These are phyloP conservation scores for Phytophthora constricta DNA, from an alignment of 352 stramenopile species.

Conservation along the genomic window DNA sequence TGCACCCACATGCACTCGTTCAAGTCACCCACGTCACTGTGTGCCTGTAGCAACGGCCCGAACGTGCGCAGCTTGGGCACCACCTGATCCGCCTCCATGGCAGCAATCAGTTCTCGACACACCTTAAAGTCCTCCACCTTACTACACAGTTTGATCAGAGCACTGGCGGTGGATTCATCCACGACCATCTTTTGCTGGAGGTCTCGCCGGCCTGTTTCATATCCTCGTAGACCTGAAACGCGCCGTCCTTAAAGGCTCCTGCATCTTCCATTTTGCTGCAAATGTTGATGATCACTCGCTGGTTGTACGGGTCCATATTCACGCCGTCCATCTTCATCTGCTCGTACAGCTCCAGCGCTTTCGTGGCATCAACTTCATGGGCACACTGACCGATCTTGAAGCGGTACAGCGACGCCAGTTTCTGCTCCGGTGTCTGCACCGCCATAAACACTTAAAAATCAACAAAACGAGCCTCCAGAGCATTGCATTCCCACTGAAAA, in stretches of 20 bases:
- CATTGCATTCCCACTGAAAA: neutral
- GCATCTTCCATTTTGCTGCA: conserved; percentile 57
- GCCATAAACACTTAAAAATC: neutral
- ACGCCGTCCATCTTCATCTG: conserved; percentile 54
- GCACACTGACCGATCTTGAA: conserved; percentile 53
- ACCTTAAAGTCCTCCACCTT: conserved; percentile 63
- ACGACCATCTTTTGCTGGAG: conserved; percentile 32
- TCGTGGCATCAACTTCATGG: conserved; percentile 42
- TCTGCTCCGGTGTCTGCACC: conserved; percentile 51
- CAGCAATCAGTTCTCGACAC: conserved; percentile 54
- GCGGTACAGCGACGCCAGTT: conserved; percentile 46
- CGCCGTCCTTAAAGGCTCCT: conserved; percentile 42
- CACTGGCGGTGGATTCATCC: conserved; percentile 76
- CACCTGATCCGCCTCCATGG: conserved; percentile 56
- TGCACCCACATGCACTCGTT: conserved; percentile 65
- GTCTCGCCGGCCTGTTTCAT: conserved; percentile 55
- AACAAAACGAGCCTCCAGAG: neutral
- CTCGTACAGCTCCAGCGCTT: conserved; percentile 54
- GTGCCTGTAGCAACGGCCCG: conserved; percentile 65
- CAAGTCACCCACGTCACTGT: conserved; percentile 61
- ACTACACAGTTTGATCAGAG: conserved; percentile 78
- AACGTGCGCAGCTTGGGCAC: conserved; percentile 79
- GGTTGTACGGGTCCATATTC: conserved; percentile 52
- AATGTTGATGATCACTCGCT: conserved; percentile 66
- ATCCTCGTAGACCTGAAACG: conserved; percentile 66